phyloP scores from a whole-genome alignment of 1,284 basidiomycete genomes.

The Farysia itapuensis region DNA sequence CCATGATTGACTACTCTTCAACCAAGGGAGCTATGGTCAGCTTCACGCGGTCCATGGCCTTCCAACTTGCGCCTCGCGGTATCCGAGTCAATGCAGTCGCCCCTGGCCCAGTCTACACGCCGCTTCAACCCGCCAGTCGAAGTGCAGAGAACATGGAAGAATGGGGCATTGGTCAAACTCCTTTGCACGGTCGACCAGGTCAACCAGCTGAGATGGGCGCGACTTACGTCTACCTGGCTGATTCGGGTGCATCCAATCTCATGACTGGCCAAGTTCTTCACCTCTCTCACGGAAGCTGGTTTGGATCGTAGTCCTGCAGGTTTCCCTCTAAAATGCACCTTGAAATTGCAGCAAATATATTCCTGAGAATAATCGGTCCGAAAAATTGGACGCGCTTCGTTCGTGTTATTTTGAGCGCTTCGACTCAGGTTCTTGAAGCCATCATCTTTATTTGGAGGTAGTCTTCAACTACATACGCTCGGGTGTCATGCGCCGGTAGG shows the following conservation, averaged over 20 bases:
- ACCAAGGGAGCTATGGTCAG: slow-evolving; percentile 64
- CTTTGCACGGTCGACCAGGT: slow-evolving; percentile 36
- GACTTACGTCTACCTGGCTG: slow-evolving; percentile 44
- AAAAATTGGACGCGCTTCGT: too few species aligned
- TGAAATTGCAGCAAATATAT: too few species aligned
- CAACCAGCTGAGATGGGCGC: slow-evolving; percentile 49
- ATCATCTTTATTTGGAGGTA: too few species aligned
- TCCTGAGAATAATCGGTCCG: too few species aligned
- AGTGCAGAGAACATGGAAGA: slow-evolving; percentile 43
- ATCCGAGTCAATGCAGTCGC: slow-evolving; percentile 67
- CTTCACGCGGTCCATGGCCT: slow-evolving; percentile 67
- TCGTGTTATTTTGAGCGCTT: too few species aligned
- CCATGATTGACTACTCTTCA: slow-evolving; percentile 65
- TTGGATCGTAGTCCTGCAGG: slow-evolving; percentile 34
- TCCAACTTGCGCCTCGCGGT: slow-evolving; percentile 67
- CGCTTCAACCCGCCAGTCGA: slow-evolving; percentile 54
- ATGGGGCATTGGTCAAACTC: slow-evolving; percentile 38
- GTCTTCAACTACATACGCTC: too few species aligned
- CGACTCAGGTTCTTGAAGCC: too few species aligned
- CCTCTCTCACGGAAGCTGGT: slow-evolving; percentile 36
- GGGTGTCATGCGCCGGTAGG: too few species aligned
- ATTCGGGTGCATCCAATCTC: slow-evolving; percentile 37
- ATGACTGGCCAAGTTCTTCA: slow-evolving; percentile 48
- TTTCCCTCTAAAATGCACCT: too few species aligned
- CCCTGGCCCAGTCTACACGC: slow-evolving; percentile 66